phyloP scores from a whole-genome alignment of 2,329 filamentous ascomycete genomes.

The Cladosporium sp. region DNA sequence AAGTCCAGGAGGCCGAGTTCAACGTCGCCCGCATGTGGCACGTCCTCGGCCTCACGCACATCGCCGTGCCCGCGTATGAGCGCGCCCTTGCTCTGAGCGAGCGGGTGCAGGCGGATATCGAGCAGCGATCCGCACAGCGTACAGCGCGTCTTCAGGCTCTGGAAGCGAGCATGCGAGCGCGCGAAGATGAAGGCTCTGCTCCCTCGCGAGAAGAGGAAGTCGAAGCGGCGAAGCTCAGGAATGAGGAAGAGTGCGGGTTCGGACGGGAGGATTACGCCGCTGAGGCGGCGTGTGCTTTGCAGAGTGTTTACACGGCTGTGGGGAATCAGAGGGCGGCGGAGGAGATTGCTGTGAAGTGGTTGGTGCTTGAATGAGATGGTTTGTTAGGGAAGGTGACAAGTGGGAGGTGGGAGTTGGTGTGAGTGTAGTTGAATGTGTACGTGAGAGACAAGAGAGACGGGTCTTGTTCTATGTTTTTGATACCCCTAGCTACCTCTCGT shows the following conservation, averaged over 20 bases:
- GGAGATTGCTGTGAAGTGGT: conserved; percentile 55
- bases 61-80: conserved; percentile 71
- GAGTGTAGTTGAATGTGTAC: no score
- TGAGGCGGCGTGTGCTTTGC: conserved; percentile 72
- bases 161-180: conserved; percentile 12
- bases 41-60: conserved; percentile 65
- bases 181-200: conserved; percentile 14
- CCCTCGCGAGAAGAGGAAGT: background rate
- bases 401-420: no score
- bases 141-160: conserved; percentile 37
- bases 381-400: background rate
- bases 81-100: conserved; percentile 50
- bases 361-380: conserved; percentile 39
- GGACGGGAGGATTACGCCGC: conserved; percentile 56
- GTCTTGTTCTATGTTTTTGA: no score
- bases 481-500: no score
- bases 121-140: conserved; percentile 28
- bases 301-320: conserved; percentile 61
- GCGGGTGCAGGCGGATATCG: conserved; percentile 36
- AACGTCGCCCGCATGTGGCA: conserved; percentile 77
- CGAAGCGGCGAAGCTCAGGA: conserved; percentile 13
- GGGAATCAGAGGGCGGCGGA: conserved; percentile 61
- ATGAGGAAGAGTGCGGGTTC: conserved; percentile 29
- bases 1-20: conserved; percentile 68
- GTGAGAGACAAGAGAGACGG: no score